A percentile compares a stretch with the other conserved stretches of the same genome.
These are phyloP conservation scores for Graphiopsis chlorocephala DNA, from an alignment of 2,329 filamentous ascomycete genomes.

Conservation along the genomic window DNA sequence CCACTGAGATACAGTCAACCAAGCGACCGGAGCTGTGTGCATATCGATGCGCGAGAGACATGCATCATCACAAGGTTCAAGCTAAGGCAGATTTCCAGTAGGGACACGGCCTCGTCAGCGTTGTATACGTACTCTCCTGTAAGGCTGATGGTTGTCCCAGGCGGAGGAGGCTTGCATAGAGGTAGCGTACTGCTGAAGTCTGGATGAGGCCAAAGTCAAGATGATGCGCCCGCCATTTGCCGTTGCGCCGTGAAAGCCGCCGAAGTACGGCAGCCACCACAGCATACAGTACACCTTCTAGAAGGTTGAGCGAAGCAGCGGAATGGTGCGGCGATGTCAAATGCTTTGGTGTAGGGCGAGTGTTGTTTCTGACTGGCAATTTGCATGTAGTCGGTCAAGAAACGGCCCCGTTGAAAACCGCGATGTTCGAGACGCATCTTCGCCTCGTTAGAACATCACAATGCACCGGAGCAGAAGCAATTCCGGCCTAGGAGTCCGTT, in stretches of 20 bases:
- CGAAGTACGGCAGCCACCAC: not conserved
- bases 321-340: not conserved
- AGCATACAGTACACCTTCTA: not conserved
- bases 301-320: not conserved
- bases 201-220: not conserved
- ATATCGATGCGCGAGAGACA: not conserved
- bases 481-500: not conserved
- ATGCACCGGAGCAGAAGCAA: not conserved
- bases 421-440: not conserved
- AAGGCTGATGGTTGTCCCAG: slow-evolving; percentile 1
- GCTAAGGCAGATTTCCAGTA: not conserved
- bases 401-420: not conserved
- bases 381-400: not conserved
- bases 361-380: too few species aligned
- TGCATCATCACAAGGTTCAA: not conserved
- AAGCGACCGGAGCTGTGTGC: not conserved
- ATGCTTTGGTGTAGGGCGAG: not conserved
- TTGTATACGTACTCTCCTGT: not conserved
- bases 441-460: not conserved
- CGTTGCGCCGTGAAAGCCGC: not conserved
- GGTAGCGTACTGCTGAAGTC: not conserved
- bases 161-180: not conserved
- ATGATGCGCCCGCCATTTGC: not conserved
- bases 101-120: not conserved
- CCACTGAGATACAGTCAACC: not conserved